Conservation (phyloP, 2,329 filamentous ascomycete genomes). For the Clonostachys solani region DNA sequence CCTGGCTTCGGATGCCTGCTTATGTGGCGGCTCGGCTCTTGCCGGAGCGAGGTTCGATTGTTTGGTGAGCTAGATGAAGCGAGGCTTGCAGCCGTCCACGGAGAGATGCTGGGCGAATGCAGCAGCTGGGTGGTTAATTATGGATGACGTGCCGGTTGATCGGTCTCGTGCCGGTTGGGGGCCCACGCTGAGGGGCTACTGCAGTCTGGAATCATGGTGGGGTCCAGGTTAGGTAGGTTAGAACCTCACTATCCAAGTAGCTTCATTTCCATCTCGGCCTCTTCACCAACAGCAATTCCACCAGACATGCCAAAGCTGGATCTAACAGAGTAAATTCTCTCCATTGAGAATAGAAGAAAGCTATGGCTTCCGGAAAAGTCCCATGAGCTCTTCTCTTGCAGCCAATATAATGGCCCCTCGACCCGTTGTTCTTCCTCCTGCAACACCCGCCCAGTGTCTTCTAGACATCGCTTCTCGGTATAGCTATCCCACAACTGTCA, state of each 20-base stretch:
- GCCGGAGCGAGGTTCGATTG: neutral
- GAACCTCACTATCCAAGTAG: neutral
- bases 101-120: neutral
- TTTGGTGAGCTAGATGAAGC: neutral
- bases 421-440: constrained; percentile 44
- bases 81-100: no score
- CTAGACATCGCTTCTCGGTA: constrained; percentile 56
- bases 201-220: neutral
- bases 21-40: neutral
- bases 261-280: no score
- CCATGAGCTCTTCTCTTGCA: no score
- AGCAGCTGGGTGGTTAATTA: neutral
- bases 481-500: constrained; percentile 55
- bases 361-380: no score
- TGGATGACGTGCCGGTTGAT: neutral
- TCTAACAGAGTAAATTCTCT: no score
- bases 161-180: constrained; percentile 1
- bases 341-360: no score
- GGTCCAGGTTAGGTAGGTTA: neutral
- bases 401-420: constrained; percentile 8
- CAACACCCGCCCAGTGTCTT: constrained; percentile 58
- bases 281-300: no score
- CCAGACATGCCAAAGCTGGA: no score
- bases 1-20: no score
- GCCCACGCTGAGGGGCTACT: neutral